A percentile compares a stretch with the other conserved stretches of the same genome.
These are phyloP conservation scores for Wickerhamiella sergipiensis DNA, from an alignment of 805 yeast species.

Conservation along the genomic window DNA sequence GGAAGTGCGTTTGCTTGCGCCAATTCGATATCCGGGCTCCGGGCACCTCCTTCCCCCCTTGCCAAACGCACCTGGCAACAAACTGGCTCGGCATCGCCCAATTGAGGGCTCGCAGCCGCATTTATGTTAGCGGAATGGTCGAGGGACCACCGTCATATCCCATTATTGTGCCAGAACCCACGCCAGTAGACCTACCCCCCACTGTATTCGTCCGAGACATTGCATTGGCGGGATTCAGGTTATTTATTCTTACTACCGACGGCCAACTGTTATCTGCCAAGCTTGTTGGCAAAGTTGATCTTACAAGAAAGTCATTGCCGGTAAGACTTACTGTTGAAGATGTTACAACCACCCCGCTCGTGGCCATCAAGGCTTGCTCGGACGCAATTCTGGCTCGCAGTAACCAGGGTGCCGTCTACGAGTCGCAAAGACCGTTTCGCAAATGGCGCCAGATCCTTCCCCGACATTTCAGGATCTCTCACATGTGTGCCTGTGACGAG, in stretches of 20 bases:
- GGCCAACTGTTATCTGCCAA: not conserved
- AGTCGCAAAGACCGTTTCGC: not conserved
- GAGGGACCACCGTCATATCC: not conserved
- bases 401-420: not conserved
- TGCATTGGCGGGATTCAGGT: not conserved
- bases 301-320: not conserved
- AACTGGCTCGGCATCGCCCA: not conserved
- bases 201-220: not conserved
- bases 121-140: not conserved
- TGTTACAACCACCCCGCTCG: not conserved
- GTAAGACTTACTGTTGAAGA: not conserved
- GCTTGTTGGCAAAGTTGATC: not conserved
- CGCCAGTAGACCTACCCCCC: not conserved
- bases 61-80: not conserved
- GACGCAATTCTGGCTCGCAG: not conserved
- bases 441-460: not conserved
- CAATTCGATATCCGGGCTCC: not conserved
- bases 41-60: not conserved
- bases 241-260: not conserved
- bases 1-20: not conserved
- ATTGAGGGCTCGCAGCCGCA: not conserved
- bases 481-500: not conserved
- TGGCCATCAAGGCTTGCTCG: not conserved
- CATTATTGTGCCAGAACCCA: not conserved
- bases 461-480: not conserved